Evolutionary conservation across 2,329 filamentous ascomycete genomes (phyloP), one percentile per base, ranked within the genome.

Genomic region (Pyrenochaeta sp.): DNA sequence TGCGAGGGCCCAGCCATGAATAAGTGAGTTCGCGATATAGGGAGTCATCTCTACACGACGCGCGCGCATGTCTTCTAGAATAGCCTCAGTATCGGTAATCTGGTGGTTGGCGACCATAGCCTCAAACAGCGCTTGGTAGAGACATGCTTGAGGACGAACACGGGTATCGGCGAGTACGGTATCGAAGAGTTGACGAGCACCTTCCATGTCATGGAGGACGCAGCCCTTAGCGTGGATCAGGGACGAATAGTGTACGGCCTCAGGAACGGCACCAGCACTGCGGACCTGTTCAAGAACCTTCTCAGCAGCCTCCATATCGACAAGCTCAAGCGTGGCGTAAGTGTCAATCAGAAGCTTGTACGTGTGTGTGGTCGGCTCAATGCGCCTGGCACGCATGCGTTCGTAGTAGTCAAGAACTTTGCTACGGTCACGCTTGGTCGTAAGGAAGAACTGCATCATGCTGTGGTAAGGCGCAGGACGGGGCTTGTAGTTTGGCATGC

Each of bases 391-490:
- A 76, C 90, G 88, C 95, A 99, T 98, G 62, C 94, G 91, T 78
- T 96, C 90, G 75, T 96, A 98, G 84, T 98, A 99, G 32, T 89
- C 85, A 25, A 99, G 85, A 5, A 97, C 94, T 87, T 98, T 98
- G 77, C 85, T 82, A 81, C 95, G 94, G 78, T 99, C 94, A 52
- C 93, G 92, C 86, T 98, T 98, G 54, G 94, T 98, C 56, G 92
- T 96, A 67, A 98, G 84, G 86, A 98, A 99, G 82, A 97, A 98
- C 77, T 99, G 95, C 88, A 99, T 99, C 89, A 99, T 91, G 79
- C 92, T 96, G 84, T 99, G 97, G 85, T 99, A 99, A 0, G 95
- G 95, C 25, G 95, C 95, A 27, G 95, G 93, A 9, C 95, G 90
- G 40, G 95, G 92, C 84, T 97, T 98, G 86, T 99, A 99, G 83